Base-by-base conservation (phyloP, 441 rosid genomes). In the Adansonia grandidieri region DNA sequence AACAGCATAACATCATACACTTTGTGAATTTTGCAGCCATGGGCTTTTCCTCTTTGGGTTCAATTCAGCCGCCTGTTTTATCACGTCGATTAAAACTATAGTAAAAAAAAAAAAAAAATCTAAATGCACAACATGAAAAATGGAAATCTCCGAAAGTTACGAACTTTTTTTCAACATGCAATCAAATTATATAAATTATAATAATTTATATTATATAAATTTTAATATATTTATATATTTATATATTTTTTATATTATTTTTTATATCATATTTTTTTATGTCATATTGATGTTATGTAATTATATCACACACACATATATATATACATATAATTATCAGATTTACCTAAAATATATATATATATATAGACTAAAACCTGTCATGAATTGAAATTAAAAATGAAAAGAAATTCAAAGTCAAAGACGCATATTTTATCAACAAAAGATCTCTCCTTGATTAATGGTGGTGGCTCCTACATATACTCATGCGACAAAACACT, bases 11-110 rank as follows among this genome's bases (percentile, higher is more conserved):
- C 79, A 74, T 13, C 88, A 83, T 69, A 11, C 90, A 88, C 71
- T 78, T 87, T 8, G 82, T 80, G 50, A 90, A 82, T 64, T 85
- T 86, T 45, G 83, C 79, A 14, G 89, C 86, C 93, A 90, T 88
- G 54, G 3, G 20, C n/a, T 22, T 56, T 17, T 14, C 5, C 28
- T 37, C 37, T 10, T 4, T 37, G 17, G n/a, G 4, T 37, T 68
- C 73, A 45, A 9, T 37, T 8, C 14, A 8, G 13, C 32, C 79
- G 11, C 51, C 68, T 67, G 37, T 7, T n/a, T 76, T 69, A 22
- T 3, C 60, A 37, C 3, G 19, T 47, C 15, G 5, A 14, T 54
- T 50, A 17, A 50, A 13, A 53, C 13, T 50, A 71, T 2, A 3
- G 1, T 17, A 11, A 13, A 3, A 13, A 51, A 53, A 15, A 5